Evolutionary conservation across 2,329 filamentous ascomycete species (phyloP), one percentile per base, ranked within the genome.

Genomic region (Pezicula carpinea): DNA sequence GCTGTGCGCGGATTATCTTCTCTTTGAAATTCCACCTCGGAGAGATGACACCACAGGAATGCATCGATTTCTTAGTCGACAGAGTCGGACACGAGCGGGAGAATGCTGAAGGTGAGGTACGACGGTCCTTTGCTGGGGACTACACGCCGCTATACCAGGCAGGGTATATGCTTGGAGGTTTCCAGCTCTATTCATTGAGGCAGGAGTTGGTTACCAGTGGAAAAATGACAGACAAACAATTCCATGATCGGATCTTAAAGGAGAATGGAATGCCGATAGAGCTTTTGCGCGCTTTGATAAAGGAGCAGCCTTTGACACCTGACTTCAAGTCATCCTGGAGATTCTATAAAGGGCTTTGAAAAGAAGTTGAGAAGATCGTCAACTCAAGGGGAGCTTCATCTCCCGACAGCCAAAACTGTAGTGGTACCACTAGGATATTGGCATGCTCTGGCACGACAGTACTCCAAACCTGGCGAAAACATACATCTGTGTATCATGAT

Each of bases 101-200:
- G 1, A 81, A 75, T 3, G 79, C 79, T 0, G 78, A 82, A 58
- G 79, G 76, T 1, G 79, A 82, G 59, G 78, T 83, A 1, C 67
- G 78, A 14, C 63, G 79, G 21, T 79, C 74, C 13, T 69, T 82
- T 26, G 72, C 70, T 49, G 77, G 77, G 1, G 71, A 76, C 14
- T 82, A 82, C 58, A 64, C 69, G 1, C 77, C 79, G 1, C 56
- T 82, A 6, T 82, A 82, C 52, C 79, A 82, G 59, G 75, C 74
- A 0, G 78, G 73, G 0, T 82, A 82, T 57, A 75, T 82, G 70
- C 63, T 82, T 1, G 79, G 79, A 0, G 78, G 78, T 1, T 59
- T 83, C 55, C 79, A 82, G 58, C 57, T 82, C 8, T 72, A 73
- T 56, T 63, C 66, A 4, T 56, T 83, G 49, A 64, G 77, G 2